A percentile compares a stretch with the other conserved stretches of the same genome.
Conservation (phyloP, 352 stramenopile species). For the Phytophthora sansomeana region DNA sequence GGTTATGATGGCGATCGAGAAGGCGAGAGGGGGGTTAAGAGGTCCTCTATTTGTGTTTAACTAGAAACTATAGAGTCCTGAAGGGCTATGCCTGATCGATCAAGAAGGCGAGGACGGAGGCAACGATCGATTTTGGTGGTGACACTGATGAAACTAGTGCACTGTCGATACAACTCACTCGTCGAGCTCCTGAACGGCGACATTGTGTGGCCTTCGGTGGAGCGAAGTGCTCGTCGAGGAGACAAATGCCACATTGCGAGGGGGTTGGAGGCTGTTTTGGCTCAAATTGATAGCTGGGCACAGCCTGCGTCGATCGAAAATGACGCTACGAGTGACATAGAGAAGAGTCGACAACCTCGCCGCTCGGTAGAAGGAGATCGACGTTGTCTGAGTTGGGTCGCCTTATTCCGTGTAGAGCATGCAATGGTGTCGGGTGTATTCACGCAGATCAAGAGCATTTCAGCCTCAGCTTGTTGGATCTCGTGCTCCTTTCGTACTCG, state of each 20-base stretch:
- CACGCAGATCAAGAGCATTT: conserved; percentile 41
- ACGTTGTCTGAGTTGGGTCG: conserved; percentile 30
- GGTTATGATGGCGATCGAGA: no score
- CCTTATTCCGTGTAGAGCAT: conserved; percentile 60
- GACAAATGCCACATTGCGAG: conserved; percentile 48
- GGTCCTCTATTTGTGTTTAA: no score
- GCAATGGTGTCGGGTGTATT: conserved; percentile 63
- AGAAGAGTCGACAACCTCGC: conserved; percentile 2
- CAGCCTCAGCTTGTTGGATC: conserved; percentile 56
- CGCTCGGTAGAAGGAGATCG: conserved; percentile 18
- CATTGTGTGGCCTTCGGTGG: conserved; percentile 62
- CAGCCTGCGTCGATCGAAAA: conserved; percentile 13
- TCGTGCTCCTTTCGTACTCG: conserved; percentile 64
- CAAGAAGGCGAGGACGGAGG: no score
- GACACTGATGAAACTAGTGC: no score
- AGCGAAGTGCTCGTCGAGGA: conserved; percentile 49
- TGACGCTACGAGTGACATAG: conserved; percentile 11
- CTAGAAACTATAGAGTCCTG: no score
- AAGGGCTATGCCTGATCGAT: no score
- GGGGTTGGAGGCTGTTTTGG: conserved; percentile 58
- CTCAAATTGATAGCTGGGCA: conserved; percentile 39
- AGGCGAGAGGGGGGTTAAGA: no score
- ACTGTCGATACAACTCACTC: conserved; percentile 31
- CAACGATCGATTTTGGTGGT: no score
- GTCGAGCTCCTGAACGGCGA: conserved; percentile 74